These are phyloP conservation scores for Geotrichum aggregatum DNA, from an alignment of 1,139 yeast genomes.

Conservation along the genomic window DNA sequence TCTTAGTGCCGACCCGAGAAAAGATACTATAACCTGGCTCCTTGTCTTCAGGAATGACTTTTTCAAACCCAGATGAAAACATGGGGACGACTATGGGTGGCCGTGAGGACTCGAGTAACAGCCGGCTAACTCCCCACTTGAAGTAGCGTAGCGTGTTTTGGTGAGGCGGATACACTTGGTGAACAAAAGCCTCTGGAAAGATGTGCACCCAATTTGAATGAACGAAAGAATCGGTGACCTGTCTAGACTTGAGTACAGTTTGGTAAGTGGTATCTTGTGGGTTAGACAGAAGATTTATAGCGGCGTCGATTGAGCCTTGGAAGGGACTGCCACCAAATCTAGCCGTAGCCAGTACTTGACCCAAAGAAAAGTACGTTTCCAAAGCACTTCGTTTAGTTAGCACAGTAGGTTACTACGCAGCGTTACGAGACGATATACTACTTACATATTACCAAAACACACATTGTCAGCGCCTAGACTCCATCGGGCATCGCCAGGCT, in stretches of 20 bases:
- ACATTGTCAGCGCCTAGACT: constrained; percentile 90
- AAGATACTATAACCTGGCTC: constrained; percentile 42
- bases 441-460: constrained; percentile 58
- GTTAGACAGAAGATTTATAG: constrained; percentile 71
- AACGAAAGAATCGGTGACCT: constrained; percentile 7
- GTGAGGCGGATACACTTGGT: constrained; percentile 77
- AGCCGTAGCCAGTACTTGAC: constrained; percentile 79
- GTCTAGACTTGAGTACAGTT: constrained; percentile 17
- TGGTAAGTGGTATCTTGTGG: constrained; percentile 22
- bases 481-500: constrained; percentile 77
- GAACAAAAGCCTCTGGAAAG: constrained; percentile 91
- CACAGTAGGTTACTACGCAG: neutral
- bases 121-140: constrained; percentile 90
- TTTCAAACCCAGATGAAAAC: constrained; percentile 80
- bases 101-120: constrained; percentile 73
- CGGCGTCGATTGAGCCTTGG: constrained; percentile 86
- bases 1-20: constrained; percentile 54
- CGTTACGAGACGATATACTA: constrained; percentile 26
- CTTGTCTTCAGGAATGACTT: constrained; percentile 68
- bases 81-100: constrained; percentile 91
- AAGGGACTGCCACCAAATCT: constrained; percentile 92
- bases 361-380: constrained; percentile 65
- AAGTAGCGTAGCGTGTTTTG: constrained; percentile 85
- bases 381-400: constrained; percentile 20
- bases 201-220: constrained; percentile 79